Evolutionary conservation across 345 rosid species (phyloP).

Genomic region (Trapa bicornis): DNA sequence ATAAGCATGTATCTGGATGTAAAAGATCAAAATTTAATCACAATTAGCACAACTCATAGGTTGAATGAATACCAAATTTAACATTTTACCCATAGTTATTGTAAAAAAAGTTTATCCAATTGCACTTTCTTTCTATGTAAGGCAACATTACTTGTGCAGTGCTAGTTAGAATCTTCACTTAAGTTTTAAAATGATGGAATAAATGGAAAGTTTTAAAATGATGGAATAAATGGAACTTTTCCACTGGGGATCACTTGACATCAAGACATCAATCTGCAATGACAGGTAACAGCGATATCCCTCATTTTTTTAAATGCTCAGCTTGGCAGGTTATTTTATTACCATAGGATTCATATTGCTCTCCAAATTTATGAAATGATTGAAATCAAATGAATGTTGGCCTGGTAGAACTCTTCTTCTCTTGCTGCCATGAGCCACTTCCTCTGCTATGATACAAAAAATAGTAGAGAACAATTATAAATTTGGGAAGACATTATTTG

Average conservation of each 20-base stretch:
- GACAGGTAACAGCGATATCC: too few relatives aligned
- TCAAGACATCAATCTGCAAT: too few relatives aligned
- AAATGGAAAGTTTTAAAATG: background rate
- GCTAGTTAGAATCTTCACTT: background rate
- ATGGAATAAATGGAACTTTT: background rate
- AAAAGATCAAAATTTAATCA: too few relatives aligned
- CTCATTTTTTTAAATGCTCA: background rate
- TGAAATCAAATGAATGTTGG: slow-evolving; percentile 23
- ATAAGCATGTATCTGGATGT: background rate
- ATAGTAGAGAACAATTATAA: too few relatives aligned
- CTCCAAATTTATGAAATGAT: slow-evolving; percentile 44
- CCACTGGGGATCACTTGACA: background rate
- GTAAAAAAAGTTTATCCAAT: background rate
- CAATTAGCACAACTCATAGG: too few relatives aligned
- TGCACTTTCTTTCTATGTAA: background rate
- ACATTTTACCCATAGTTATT: background rate
- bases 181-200: background rate
- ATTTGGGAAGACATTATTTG: background rate
- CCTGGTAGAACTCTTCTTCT: slow-evolving; percentile 26
- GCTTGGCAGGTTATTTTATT: slow-evolving; percentile 3
- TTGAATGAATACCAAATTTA: background rate
- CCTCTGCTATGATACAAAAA: background rate
- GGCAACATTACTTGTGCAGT: background rate
- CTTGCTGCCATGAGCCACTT: slow-evolving; percentile 22
- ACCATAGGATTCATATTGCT: slow-evolving; percentile 26